Evolutionary conservation across 2,329 filamentous ascomycete species (phyloP).

Genomic region (Thyridium curvatum): DNA sequence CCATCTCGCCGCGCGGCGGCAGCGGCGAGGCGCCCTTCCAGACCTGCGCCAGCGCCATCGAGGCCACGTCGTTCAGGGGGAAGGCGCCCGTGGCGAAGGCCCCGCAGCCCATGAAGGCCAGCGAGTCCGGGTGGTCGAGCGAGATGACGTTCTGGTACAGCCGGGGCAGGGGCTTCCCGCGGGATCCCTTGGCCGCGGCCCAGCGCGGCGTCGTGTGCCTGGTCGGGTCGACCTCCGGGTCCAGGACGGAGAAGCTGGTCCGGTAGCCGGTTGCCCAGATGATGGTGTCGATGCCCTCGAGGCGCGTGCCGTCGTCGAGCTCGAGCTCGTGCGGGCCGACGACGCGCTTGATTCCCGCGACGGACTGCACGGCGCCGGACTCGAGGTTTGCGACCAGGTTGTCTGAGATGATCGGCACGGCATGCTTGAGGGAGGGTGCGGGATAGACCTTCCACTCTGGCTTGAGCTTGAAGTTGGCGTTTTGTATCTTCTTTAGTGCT

Average conservation of each 20-base stretch:
- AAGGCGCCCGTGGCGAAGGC: slow-evolving; percentile 20
- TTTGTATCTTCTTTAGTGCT: slow-evolving; percentile 11
- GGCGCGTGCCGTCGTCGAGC: slow-evolving; percentile 19
- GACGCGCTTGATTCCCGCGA: slow-evolving; percentile 18
- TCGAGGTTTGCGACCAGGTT: slow-evolving; percentile 19
- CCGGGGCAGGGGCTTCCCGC: slow-evolving; percentile 16
- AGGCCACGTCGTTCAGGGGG: slow-evolving; percentile 27
- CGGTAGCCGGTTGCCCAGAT: slow-evolving; percentile 24
- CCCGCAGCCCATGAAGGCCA: slow-evolving; percentile 30
- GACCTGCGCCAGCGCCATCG: slow-evolving; percentile 32
- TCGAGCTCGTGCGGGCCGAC: slow-evolving; percentile 18
- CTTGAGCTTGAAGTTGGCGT: slow-evolving; percentile 15
- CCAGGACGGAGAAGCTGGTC: slow-evolving; percentile 12
- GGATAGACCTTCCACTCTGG: slow-evolving; percentile 21
- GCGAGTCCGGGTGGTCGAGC: slow-evolving; percentile 27
- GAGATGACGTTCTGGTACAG: slow-evolving; percentile 37
- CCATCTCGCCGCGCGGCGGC: slow-evolving; percentile 25
- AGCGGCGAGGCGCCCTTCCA: slow-evolving; percentile 28
- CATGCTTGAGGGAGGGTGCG: slow-evolving; percentile 14
- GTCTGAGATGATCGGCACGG: slow-evolving; percentile 5
- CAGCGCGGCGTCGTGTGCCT: slow-evolving; percentile 11
- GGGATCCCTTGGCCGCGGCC: slow-evolving; percentile 14
- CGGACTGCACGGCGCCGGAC: slow-evolving; percentile 17
- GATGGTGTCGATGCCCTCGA: slow-evolving; percentile 25
- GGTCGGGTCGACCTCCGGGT: slow-evolving; percentile 14